Percentiles rank a stretch among this genome's conserved stretches.
Conservation (phyloP, 768 basidiomycete species). For the Mycena sanguinolenta region DNA sequence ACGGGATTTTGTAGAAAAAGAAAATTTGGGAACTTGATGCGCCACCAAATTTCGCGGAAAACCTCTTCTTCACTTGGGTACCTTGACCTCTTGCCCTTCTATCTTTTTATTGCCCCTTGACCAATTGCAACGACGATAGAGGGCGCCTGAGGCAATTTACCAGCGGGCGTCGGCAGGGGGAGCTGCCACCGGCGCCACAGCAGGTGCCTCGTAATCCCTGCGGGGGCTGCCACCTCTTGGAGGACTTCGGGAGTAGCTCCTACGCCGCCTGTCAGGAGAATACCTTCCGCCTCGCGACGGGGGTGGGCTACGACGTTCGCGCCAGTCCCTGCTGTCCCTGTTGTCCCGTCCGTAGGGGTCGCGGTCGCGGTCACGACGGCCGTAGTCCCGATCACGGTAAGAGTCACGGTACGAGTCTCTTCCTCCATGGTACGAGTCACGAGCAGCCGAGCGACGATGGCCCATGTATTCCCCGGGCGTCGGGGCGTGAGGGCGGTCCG, state of each 20-base stretch:
- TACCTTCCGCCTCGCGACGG: slow-evolving; percentile 74
- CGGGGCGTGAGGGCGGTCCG: slow-evolving; percentile 92
- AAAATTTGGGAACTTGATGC: slow-evolving; percentile 66
- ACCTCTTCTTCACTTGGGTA: slow-evolving; percentile 55
- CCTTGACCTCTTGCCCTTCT: slow-evolving; percentile 54
- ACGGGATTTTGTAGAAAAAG: slow-evolving; percentile 59
- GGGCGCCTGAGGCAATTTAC: slow-evolving; percentile 59
- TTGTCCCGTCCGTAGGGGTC: slow-evolving; percentile 79
- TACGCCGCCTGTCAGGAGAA: slow-evolving; percentile 82
- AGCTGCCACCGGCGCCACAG: slow-evolving; percentile 45
- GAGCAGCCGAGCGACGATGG: slow-evolving; percentile 70
- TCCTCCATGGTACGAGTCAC: slow-evolving; percentile 54
- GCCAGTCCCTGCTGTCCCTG: slow-evolving; percentile 80
- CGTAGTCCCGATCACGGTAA: slow-evolving; percentile 63
- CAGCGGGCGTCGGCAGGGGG: slow-evolving; percentile 64
- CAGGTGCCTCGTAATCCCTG: slow-evolving; percentile 60
- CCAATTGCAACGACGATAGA: slow-evolving; percentile 41
- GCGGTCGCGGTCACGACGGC: slow-evolving; percentile 65
- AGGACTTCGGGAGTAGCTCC: slow-evolving; percentile 85
- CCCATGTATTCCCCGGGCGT: slow-evolving; percentile 99
- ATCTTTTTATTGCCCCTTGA: slow-evolving; percentile 54
- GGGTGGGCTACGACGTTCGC: slow-evolving; percentile 83
- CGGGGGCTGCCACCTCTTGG: slow-evolving; percentile 76
- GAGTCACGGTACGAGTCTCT: slow-evolving; percentile 49
- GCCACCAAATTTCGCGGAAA: slow-evolving; percentile 57